Percentiles rank a stretch among this genome's conserved stretches.
Conservation (phyloP, 2,329 filamentous ascomycete genomes). For the Cordyceps javanica region DNA sequence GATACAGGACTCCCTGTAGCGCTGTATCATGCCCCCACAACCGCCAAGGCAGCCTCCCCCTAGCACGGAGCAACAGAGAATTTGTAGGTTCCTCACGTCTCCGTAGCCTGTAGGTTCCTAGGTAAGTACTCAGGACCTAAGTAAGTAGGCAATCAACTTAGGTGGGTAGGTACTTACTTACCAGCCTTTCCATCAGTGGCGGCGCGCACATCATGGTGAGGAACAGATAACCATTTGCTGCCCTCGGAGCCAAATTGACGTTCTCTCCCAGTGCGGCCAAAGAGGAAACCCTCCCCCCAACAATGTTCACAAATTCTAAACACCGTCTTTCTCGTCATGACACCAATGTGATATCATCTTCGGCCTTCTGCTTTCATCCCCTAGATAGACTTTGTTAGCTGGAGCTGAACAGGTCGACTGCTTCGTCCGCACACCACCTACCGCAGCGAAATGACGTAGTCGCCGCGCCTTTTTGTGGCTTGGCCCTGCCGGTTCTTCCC, state of each 20-base stretch:
- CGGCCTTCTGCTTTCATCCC: slow-evolving; percentile 3
- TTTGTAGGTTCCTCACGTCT: too few species aligned
- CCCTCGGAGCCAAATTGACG: too few species aligned
- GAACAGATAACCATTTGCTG: too few species aligned
- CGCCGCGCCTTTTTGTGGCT: background rate
- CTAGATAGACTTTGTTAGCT: background rate
- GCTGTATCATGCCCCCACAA: background rate
- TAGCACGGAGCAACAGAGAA: too few species aligned
- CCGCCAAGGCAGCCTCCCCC: too few species aligned
- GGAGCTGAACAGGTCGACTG: background rate
- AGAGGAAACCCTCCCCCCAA: background rate
- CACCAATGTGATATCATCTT: slow-evolving; percentile 2
- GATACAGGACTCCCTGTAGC: too few species aligned
- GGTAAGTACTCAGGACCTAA: background rate
- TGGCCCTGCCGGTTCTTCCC: too few species aligned
- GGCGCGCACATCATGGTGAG: background rate
- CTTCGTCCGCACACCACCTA: background rate
- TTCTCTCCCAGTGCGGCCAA: background rate
- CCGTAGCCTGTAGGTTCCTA: background rate
- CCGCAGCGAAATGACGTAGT: slow-evolving; percentile 4
- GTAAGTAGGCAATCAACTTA: too few species aligned
- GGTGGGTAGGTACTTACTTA: too few species aligned
- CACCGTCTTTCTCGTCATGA: background rate
- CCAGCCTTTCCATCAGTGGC: too few species aligned
- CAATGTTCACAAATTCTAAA: background rate